phyloP scores from a whole-genome alignment of 225 moss, liverwort and hornwort species.

The Physcomitrellopsis africana region DNA sequence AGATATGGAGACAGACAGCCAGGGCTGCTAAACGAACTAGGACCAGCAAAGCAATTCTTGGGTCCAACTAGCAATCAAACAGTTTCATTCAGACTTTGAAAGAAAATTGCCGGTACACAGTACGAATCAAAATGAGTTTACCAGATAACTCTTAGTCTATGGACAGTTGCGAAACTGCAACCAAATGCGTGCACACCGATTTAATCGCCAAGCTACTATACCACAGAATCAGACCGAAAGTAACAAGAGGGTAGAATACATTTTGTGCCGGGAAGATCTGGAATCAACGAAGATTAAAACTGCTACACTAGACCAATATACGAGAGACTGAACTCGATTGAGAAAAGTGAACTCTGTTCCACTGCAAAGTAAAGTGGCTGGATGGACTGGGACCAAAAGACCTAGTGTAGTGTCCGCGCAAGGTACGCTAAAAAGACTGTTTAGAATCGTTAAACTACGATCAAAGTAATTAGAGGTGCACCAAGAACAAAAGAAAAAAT shows the following conservation, averaged over 20 bases:
- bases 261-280: neutral
- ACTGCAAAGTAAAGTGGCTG: neutral
- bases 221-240: neutral
- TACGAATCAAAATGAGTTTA: neutral
- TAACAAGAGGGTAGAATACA: neutral
- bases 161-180: neutral
- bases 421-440: neutral
- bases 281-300: neutral
- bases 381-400: neutral
- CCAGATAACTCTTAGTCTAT: neutral
- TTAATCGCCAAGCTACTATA: neutral
- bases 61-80: neutral
- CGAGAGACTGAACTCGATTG: neutral
- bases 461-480: conserved; percentile 16
- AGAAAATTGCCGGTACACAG: neutral
- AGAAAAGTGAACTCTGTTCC: conserved; percentile 7
- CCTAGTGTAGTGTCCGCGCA: neutral
- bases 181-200: conserved; percentile 9
- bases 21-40: neutral
- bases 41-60: neutral
- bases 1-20: neutral
- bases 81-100: neutral
- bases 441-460: neutral
- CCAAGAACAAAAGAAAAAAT: conserved; percentile 15
- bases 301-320: neutral